phyloP scores from a whole-genome alignment of 2,329 filamentous ascomycete genomes.

The Aspergillus spinulosporus region DNA sequence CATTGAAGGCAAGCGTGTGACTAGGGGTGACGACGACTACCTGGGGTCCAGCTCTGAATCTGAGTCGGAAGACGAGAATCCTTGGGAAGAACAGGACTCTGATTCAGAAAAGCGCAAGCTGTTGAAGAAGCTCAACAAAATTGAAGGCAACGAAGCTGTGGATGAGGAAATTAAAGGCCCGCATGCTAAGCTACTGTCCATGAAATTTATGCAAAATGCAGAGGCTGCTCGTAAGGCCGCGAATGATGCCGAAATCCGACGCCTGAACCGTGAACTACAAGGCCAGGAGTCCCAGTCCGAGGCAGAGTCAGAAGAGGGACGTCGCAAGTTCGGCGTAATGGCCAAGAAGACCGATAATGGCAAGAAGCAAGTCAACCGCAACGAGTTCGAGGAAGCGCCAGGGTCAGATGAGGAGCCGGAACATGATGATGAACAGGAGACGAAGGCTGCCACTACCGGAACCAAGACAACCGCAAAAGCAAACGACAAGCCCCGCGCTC shows the following conservation, averaged over 20 bases:
- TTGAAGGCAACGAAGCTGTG: conserved; percentile 52
- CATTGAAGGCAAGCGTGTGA: conserved; percentile 69
- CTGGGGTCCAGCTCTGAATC: conserved; percentile 54
- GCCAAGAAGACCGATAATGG: conserved; percentile 28
- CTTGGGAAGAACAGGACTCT: conserved; percentile 57
- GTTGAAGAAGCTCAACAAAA: conserved; percentile 45
- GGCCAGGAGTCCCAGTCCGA: conserved; percentile 59
- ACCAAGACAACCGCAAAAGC: conserved; percentile 12
- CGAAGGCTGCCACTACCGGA: conserved; percentile 28
- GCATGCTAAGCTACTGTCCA: conserved; percentile 69
- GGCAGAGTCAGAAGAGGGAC: conserved; percentile 62
- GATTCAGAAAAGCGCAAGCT: conserved; percentile 40
- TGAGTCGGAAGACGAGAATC: conserved; percentile 61
- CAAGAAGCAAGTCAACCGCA: conserved; percentile 37
- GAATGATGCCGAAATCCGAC: conserved; percentile 74
- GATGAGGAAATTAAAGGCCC: conserved; percentile 44
- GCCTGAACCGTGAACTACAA: conserved; percentile 69
- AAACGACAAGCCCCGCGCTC: conserved; percentile 23
- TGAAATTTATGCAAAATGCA: conserved; percentile 94
- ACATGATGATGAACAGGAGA: conserved; percentile 33
- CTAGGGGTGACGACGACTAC: conserved; percentile 61
- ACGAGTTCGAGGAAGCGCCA: conserved; percentile 62
- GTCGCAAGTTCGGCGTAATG: conserved; percentile 50
- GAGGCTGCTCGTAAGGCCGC: conserved; percentile 74
- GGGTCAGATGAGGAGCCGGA: conserved; percentile 50